Evolutionary conservation across 208 protist species (phyloP).

Genomic region (Angomonas deanei): DNA sequence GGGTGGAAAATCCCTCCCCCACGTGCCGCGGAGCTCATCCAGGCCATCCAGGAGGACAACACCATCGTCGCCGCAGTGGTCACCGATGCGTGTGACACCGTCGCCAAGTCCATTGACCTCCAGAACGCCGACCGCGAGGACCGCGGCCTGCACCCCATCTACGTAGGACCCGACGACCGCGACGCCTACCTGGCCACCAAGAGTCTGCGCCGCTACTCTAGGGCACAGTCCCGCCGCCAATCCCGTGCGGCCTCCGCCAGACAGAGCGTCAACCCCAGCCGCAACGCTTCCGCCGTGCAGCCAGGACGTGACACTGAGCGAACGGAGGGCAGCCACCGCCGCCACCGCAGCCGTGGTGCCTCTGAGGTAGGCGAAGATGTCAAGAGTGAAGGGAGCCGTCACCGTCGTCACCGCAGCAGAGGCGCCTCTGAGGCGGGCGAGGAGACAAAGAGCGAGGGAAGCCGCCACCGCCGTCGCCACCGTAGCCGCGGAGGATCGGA

Average conservation of each 20-base stretch:
- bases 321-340: conserved; percentile 14
- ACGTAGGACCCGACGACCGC: conserved; percentile 80
- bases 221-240: conserved; percentile 69
- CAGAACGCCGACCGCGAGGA: conserved; percentile 59
- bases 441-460: neutral
- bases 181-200: conserved; percentile 82
- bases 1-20: conserved; percentile 58
- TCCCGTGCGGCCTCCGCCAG: conserved; percentile 30
- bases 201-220: conserved; percentile 68
- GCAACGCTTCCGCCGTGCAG: conserved; percentile 14
- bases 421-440: neutral
- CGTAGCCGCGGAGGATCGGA: conserved; percentile 1
- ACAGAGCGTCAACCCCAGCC: neutral
- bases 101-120: conserved; percentile 48
- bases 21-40: conserved; percentile 19
- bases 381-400: neutral
- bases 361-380: conserved; percentile 13
- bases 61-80: conserved; percentile 59
- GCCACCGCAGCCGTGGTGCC: conserved; percentile 10
- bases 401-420: neutral
- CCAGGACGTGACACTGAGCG: conserved; percentile 3
- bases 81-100: conserved; percentile 65
- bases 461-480: conserved; percentile 7
- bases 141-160: conserved; percentile 57
- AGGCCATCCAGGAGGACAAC: conserved; percentile 47